Evolutionary conservation across 352 stramenopile species (phyloP).

Genomic region (Blastocystis sp.): DNA sequence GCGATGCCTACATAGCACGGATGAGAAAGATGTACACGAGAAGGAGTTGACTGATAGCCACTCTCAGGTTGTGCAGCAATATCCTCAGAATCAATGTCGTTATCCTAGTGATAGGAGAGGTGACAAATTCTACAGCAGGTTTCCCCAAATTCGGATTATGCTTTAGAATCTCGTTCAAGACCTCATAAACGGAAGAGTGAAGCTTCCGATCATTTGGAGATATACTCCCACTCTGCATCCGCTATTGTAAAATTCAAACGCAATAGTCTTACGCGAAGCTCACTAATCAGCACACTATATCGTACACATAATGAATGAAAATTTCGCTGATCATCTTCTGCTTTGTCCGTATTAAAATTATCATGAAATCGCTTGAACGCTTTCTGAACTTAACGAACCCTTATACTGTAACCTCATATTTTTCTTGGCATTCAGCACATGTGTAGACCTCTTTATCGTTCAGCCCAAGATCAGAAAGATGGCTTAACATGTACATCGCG

Average conservation of each 20-base stretch:
- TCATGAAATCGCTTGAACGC: not conserved
- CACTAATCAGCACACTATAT: slow-evolving; percentile 5
- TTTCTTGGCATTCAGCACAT: not conserved
- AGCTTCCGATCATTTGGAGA: not conserved
- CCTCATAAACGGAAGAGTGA: not conserved
- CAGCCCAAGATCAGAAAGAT: slow-evolving; percentile 3
- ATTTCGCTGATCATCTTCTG: not conserved
- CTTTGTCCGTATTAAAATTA: not conserved
- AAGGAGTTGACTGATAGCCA: not conserved
- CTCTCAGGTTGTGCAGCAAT: not conserved
- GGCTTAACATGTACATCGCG: not conserved
- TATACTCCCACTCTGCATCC: not conserved
- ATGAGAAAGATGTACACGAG: not conserved
- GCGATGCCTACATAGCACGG: not conserved
- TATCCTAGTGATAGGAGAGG: not conserved
- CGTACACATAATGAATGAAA: not conserved
- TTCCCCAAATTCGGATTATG: not conserved
- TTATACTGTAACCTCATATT: slow-evolving; percentile 2
- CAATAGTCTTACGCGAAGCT: not conserved
- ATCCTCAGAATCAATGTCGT: not conserved
- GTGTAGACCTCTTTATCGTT: not conserved
- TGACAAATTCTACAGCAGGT: not conserved
- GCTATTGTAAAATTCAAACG: not conserved
- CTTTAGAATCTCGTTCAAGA: slow-evolving; percentile 22
- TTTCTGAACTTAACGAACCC: not conserved